Base-by-base conservation (phyloP, 139 green algal species). In the Helicosporidium sp. region DNA sequence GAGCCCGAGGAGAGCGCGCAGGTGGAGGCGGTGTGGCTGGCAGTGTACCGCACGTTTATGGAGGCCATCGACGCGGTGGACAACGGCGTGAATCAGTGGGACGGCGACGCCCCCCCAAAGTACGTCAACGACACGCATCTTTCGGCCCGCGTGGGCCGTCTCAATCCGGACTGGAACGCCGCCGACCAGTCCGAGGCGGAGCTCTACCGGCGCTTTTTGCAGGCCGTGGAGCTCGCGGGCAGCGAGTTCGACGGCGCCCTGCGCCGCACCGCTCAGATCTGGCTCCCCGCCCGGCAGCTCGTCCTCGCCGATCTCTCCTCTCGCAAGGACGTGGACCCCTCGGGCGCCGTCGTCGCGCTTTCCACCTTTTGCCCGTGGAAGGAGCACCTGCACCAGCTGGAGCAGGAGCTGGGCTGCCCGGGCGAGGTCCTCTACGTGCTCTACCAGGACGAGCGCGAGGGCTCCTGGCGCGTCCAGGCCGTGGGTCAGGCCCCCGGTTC, bases 11-110 rank as follows among this genome's bases (percentile, higher is more conserved):
- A 76, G 17, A 51, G 85, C 49, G 41, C 66, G 2, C 67, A 85
- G 40, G 49, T 92, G 20, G 44, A 87, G 17, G 70, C 66, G 1
- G 65, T 97, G 12, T 97, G 80, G 52, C 58, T 83, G 19, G 61
- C 74, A 28, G 65, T 94, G n/a, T 97, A 97, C 75, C 81, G 87
- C 45, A 68, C 58, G 43, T 96, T 99, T 48, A 74, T 96, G 25
- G 83, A 96, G 68, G 77, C 76, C 0, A 57, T 99, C 3, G 89
- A 98, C 52, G 89, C 74, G 2, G 73, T 92, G 20, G 89, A 98
- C 72, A 98, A 98, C 58, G 87, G 75, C 19, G 43, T 91, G 13
- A 76, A 80, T 39, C 73, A 79, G 57, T 91, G 64, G 45, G 73
- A 87, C 17, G 54, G 36, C 6, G 57, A 66, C 5, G 37, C 52